These are phyloP conservation scores for Epichloe uncinata DNA, from an alignment of 2,329 filamentous ascomycete species.

Conservation along the genomic window DNA sequence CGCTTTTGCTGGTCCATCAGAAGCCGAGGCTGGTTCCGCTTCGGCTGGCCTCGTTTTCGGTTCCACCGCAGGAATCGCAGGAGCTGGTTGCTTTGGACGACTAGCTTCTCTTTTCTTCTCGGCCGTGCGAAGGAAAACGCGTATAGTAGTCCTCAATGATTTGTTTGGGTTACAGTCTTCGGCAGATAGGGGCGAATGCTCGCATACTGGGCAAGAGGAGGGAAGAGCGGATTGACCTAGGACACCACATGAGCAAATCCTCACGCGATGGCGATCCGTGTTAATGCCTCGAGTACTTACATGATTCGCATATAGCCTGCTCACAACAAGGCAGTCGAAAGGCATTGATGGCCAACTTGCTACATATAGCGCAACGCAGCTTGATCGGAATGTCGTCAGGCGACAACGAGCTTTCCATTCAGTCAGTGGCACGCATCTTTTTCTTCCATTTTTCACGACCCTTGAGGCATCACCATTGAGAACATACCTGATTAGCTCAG, in stretches of 20 bases:
- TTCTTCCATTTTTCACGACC: not conserved
- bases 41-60: constrained; percentile 15
- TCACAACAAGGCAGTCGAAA: constrained; percentile 91
- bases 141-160: constrained; percentile 79
- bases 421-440: constrained; percentile 8
- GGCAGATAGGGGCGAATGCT: constrained; percentile 74
- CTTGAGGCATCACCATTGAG: not conserved
- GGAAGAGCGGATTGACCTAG: constrained; percentile 63
- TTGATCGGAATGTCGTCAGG: constrained; percentile 90
- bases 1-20: not conserved
- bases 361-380: constrained; percentile 87
- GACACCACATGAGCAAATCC: constrained; percentile 1
- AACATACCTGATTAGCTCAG: constrained; percentile 43
- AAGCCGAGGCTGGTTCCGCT: not conserved
- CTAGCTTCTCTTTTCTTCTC: constrained; percentile 74
- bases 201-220: constrained; percentile 80
- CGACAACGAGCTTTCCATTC: constrained; percentile 49
- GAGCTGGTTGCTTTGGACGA: constrained; percentile 35
- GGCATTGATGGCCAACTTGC: constrained; percentile 78
- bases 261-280: not conserved
- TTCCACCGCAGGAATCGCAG: constrained; percentile 29
- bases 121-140: constrained; percentile 78
- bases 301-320: constrained; percentile 82
- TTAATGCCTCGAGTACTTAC: constrained; percentile 32
- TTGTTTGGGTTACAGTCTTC: constrained; percentile 85